These are phyloP conservation scores for Venturiaceae sp. DNA, from an alignment of 2,329 filamentous ascomycete genomes.

Conservation along the genomic window DNA sequence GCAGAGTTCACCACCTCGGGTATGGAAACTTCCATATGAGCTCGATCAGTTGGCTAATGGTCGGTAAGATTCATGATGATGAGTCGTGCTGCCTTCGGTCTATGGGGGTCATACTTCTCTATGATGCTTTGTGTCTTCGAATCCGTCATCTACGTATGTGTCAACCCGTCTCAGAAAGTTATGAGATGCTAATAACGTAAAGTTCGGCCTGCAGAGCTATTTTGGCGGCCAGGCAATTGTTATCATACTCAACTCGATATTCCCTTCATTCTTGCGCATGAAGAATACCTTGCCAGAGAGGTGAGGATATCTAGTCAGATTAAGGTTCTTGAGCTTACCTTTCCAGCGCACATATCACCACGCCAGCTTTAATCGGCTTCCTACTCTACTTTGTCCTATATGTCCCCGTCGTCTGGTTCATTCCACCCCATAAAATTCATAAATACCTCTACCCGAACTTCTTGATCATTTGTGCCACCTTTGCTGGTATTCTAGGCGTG, in stretches of 20 bases:
- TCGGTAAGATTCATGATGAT: constrained; percentile 13
- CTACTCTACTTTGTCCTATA: constrained; percentile 11
- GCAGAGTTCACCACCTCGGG: constrained; percentile 12
- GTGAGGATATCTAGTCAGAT: background rate
- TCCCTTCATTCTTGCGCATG: constrained; percentile 13
- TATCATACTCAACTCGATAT: constrained; percentile 13
- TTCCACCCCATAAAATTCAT: constrained; percentile 12
- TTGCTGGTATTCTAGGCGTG: constrained; percentile 11
- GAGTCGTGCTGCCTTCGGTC: constrained; percentile 12
- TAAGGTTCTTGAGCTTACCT: background rate
- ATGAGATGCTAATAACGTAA: background rate
- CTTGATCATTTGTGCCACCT: constrained; percentile 9
- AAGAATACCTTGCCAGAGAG: constrained; percentile 14
- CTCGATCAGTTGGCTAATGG: background rate
- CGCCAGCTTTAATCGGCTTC: constrained; percentile 11
- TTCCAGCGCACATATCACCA: constrained; percentile 10
- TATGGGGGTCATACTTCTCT: constrained; percentile 14
- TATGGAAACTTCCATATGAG: background rate
- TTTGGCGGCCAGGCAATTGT: constrained; percentile 13
- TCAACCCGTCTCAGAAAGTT: background rate
- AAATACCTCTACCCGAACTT: constrained; percentile 11
- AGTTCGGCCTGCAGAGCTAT: constrained; percentile 14
- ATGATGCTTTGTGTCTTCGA: constrained; percentile 10
- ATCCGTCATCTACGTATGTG: constrained; percentile 12
- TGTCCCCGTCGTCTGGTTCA: constrained; percentile 12